These are phyloP conservation scores for Globisporangium heterothallicum DNA, from an alignment of 352 stramenopile species.

Conservation along the genomic window DNA sequence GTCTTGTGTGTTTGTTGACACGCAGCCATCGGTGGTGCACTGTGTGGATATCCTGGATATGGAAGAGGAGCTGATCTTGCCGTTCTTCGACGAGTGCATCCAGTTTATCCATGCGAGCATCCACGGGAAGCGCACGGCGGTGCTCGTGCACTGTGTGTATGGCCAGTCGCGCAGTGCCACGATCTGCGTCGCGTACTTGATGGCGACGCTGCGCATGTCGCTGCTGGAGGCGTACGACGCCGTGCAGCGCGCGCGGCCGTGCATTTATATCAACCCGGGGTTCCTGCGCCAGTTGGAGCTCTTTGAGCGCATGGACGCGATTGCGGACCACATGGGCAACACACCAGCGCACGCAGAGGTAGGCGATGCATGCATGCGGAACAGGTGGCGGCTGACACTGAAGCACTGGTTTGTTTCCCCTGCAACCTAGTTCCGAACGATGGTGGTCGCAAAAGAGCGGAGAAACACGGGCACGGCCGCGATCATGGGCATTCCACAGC, in stretches of 20 bases:
- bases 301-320: conserved; percentile 53
- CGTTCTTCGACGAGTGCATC: conserved; percentile 49
- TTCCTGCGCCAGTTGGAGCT: conserved; percentile 70
- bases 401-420: neutral
- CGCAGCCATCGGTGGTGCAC: conserved; percentile 20
- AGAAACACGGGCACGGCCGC: conserved; percentile 20
- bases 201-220: conserved; percentile 33
- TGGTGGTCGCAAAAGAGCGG: conserved; percentile 34
- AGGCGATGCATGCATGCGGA: too few relatives aligned
- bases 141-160: conserved; percentile 77
- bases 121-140: neutral
- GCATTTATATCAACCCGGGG: conserved; percentile 73
- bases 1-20: neutral
- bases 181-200: conserved; percentile 74
- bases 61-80: conserved; percentile 66
- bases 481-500: conserved; percentile 24
- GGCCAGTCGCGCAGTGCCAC: conserved; percentile 71
- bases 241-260: conserved; percentile 55
- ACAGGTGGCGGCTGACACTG: too few relatives aligned
- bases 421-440: conserved; percentile 34
- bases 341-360: conserved; percentile 56
- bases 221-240: conserved; percentile 47
- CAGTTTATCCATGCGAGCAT: conserved; percentile 13
- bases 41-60: conserved; percentile 72
- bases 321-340: conserved; percentile 30